Base-by-base conservation (phyloP, 257 asterid species). In the Nicotiana benthamiana region DNA sequence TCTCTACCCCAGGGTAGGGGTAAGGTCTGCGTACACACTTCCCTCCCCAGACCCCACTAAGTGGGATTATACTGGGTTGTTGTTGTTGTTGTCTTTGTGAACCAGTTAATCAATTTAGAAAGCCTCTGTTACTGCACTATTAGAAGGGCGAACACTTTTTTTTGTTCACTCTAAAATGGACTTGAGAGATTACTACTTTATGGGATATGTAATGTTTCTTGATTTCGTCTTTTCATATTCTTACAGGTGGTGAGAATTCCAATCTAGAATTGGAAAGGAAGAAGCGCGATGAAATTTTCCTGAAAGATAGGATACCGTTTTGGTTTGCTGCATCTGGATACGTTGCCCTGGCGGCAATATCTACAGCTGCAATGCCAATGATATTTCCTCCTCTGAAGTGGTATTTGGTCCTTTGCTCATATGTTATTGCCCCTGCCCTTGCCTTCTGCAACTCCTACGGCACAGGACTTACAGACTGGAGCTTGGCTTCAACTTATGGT, bases 381-480 rank as follows among this genome's bases (percentile, higher is more conserved):
- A 90, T 95, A 28, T 95, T 95, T 80, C 99, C 99, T 8, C 94
- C 99, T 32, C 89, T 93, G 20, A 95, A 93, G 81, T 95, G 99
- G 99, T 95, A 95, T 78, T 81, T 93, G 36, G 99, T 95, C 82
- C 97, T 95, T 70, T 95, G 97, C 77, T 86, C 97, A 17, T 95
- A 95, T 84, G 34, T 95, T 65, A 79, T 95, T 72, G 99, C 99
- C 83, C 99, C 99, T 63, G 99, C 98, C 62, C 94, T 95, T 74
- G 98, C 99, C 80, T 93, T 95, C 92, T 95, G 97, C 92, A 95
- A 95, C 84, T 93, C 98, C 20, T 95, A 95, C 20, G 99, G 99
- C 75, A 82, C 94, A 48, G 99, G 98, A 34, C 93, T 95, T 80
- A 95, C 99, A 7, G 99, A 95, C 89, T 95, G 97, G 97, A 93